Conservation (phyloP, 2,329 filamentous ascomycete species). For the Verticillium nonalfalfae region DNA sequence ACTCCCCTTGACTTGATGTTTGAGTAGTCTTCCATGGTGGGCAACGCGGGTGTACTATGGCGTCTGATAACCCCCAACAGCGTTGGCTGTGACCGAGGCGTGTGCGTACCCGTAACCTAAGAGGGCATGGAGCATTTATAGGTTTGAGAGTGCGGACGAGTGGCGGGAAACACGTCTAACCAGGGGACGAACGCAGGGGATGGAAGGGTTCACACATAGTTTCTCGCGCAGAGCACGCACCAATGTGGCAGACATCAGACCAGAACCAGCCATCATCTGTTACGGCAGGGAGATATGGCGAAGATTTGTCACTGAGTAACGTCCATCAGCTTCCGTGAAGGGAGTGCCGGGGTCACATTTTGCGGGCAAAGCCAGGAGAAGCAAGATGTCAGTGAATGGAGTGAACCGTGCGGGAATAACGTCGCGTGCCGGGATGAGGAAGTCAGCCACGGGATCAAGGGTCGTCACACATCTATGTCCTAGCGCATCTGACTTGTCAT, state of each 20-base stretch:
- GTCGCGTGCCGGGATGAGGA: background rate
- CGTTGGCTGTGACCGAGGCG: background rate
- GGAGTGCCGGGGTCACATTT: background rate
- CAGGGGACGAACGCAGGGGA: background rate
- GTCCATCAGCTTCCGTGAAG: background rate
- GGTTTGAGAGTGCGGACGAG: background rate
- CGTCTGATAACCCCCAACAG: background rate
- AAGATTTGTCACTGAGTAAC: background rate
- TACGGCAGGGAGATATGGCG: background rate
- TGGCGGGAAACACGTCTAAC: background rate
- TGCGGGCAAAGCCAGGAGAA: background rate
- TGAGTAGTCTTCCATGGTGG: background rate
- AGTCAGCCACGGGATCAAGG: background rate
- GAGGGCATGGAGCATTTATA: background rate
- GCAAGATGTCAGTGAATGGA: background rate
- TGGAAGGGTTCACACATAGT: too few species aligned
- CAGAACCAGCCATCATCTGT: background rate
- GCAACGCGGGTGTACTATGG: background rate
- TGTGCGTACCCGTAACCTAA: background rate
- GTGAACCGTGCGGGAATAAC: background rate
- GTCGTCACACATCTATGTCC: background rate
- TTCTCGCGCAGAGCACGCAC: background rate
- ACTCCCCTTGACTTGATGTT: constrained; percentile 5
- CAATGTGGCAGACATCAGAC: background rate
- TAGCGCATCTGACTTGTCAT: background rate